Evolutionary conservation across 441 rosid species (phyloP).

Genomic region (Pelargonium citronellum): DNA sequence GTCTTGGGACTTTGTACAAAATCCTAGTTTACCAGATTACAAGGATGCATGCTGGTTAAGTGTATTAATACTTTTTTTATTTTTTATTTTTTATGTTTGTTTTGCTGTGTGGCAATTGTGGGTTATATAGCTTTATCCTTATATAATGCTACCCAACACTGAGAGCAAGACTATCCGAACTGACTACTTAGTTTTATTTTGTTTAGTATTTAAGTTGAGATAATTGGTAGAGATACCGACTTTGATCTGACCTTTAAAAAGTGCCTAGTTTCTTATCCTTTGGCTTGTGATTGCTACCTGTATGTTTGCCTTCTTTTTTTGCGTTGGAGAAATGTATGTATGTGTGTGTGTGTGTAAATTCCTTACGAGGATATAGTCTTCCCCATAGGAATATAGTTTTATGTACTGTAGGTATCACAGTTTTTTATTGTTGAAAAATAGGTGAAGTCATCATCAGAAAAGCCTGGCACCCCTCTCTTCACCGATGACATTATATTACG

Average conservation of each 20-base stretch:
- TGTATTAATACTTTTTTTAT: background rate
- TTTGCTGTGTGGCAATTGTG: background rate
- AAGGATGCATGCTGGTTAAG: background rate
- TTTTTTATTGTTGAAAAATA: slow-evolving; percentile 29
- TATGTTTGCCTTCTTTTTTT: no score
- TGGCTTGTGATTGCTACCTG: no score
- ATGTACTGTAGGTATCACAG: no score
- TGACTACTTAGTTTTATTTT: background rate
- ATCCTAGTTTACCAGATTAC: background rate
- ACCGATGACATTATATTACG: slow-evolving; percentile 57
- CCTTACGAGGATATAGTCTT: no score
- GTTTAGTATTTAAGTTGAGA: no score
- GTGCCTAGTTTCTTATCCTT: background rate
- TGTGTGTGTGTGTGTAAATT: no score
- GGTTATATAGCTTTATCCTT: background rate
- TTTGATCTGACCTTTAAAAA: background rate
- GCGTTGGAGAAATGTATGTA: no score
- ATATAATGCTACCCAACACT: background rate
- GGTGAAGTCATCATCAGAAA: slow-evolving; percentile 54
- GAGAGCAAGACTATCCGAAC: background rate
- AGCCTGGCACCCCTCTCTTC: slow-evolving; percentile 51
- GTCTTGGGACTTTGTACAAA: background rate
- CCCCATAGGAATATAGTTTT: no score
- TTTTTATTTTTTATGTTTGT: no score
- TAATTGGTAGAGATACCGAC: no score